phyloP scores from a whole-genome alignment of 2,329 filamentous ascomycete genomes.

The Cryphonectria radicalis region DNA sequence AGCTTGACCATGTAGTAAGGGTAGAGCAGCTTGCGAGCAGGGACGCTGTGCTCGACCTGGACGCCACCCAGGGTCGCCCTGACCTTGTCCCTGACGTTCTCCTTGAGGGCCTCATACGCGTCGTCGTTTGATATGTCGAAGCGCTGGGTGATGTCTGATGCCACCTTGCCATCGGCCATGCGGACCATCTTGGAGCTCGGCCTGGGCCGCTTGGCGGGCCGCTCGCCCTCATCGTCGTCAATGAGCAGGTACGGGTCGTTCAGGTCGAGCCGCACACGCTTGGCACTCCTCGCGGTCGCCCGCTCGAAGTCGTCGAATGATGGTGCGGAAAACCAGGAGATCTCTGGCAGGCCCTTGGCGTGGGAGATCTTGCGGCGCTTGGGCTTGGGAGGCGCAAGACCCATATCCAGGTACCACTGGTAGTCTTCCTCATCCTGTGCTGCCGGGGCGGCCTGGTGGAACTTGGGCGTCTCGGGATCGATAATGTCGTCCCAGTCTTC shows the following conservation, averaged over 20 bases:
- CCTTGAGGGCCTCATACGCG: slow-evolving; percentile 92
- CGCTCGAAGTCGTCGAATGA: slow-evolving; percentile 81
- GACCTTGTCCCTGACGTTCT: slow-evolving; percentile 96
- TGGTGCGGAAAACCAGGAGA: slow-evolving; percentile 65
- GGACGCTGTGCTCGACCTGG: slow-evolving; percentile 92
- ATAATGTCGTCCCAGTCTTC: slow-evolving; percentile 80
- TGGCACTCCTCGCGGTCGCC: slow-evolving; percentile 72
- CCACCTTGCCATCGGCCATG: slow-evolving; percentile 70
- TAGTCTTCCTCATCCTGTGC: slow-evolving; percentile 55
- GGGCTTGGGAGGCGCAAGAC: slow-evolving; percentile 53
- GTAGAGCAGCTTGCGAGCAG: slow-evolving; percentile 88
- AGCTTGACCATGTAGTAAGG: slow-evolving; percentile 94
- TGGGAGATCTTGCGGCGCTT: slow-evolving; percentile 68
- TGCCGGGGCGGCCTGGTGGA: slow-evolving; percentile 21
- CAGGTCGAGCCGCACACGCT: slow-evolving; percentile 81
- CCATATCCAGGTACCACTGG: slow-evolving; percentile 67
- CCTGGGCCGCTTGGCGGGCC: slow-evolving; percentile 63
- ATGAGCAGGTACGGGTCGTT: slow-evolving; percentile 87
- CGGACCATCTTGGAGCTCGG: slow-evolving; percentile 63
- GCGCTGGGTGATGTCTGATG: slow-evolving; percentile 74
- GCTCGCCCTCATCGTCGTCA: slow-evolving; percentile 72
- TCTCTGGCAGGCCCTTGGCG: slow-evolving; percentile 56
- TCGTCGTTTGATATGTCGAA: slow-evolving; percentile 98
- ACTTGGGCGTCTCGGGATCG: slow-evolving; percentile 45
- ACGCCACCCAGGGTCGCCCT: slow-evolving; percentile 89